Conservation (phyloP, 805 yeast species). For the Pichia insulana region DNA sequence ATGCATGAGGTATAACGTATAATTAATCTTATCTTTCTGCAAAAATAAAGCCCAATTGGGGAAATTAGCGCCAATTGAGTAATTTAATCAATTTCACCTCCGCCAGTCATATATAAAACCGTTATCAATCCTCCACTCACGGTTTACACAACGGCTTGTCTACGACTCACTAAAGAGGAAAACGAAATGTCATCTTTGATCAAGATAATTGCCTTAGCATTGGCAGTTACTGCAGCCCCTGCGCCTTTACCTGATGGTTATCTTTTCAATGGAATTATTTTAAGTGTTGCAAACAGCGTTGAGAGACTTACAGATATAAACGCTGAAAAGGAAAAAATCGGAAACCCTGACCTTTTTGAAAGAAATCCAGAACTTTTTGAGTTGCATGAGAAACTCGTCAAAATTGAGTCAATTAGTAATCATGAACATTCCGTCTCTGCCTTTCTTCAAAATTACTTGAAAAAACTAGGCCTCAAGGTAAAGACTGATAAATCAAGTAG, state of each 20-base stretch:
- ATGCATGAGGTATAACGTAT: no score
- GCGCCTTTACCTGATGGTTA: conserved; percentile 2
- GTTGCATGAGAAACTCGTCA: conserved; percentile 30
- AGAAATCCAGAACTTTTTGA: conserved; percentile 18
- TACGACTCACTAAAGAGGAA: not conserved
- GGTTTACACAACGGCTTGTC: no score
- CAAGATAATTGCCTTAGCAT: not conserved
- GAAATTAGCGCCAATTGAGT: no score
- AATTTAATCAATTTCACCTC: no score
- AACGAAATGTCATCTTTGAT: not conserved
- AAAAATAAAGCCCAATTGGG: no score
- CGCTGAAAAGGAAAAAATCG: not conserved
- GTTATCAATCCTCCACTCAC: no score
- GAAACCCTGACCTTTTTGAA: conserved; percentile 3
- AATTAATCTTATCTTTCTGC: no score
- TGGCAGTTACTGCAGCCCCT: conserved; percentile 3
- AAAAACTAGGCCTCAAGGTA: conserved; percentile 42
- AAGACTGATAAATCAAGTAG: conserved; percentile 9
- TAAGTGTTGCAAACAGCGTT: not conserved
- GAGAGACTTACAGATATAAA: conserved; percentile 1
- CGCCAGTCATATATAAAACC: no score
- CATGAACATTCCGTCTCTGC: conserved; percentile 31
- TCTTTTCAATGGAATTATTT: not conserved
- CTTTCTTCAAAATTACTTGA: conserved; percentile 33
- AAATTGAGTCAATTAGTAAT: conserved; percentile 29